Evolutionary conservation across 1,139 yeast genomes (phyloP).

Genomic region (Casaregolazyma lundiana): DNA sequence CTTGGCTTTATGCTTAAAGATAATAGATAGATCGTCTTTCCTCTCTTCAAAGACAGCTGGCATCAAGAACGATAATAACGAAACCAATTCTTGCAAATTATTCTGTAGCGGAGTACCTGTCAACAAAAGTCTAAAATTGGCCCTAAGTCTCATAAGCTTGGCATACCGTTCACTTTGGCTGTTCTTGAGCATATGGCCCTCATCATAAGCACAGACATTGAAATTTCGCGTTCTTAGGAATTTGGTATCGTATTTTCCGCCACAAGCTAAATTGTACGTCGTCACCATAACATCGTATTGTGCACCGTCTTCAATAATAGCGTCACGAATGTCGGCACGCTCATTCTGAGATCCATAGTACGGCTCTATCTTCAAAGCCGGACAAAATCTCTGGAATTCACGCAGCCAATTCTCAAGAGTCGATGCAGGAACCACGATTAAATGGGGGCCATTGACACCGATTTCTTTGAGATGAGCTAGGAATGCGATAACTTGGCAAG

Average conservation of each 20-base stretch:
- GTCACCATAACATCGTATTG: slow-evolving; percentile 90
- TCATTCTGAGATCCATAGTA: slow-evolving; percentile 87
- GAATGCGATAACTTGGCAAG: slow-evolving; percentile 94
- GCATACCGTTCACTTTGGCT: slow-evolving; percentile 81
- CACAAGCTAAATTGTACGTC: slow-evolving; percentile 87
- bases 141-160: slow-evolving; percentile 78
- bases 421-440: slow-evolving; percentile 87
- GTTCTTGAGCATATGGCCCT: slow-evolving; percentile 94
- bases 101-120: slow-evolving; percentile 98
- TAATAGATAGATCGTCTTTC: slow-evolving; percentile 73
- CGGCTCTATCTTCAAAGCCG: slow-evolving; percentile 74
- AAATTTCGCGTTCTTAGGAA: slow-evolving; percentile 71
- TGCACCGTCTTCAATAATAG: slow-evolving; percentile 32
- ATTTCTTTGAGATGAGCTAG: slow-evolving; percentile 74
- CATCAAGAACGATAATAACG: slow-evolving; percentile 82
- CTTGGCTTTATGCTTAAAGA: slow-evolving; percentile 79
- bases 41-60: slow-evolving; percentile 79
- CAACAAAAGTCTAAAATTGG: slow-evolving; percentile 72
- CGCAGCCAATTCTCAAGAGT: slow-evolving; percentile 97
- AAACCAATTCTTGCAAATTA: slow-evolving; percentile 82
- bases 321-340: slow-evolving; percentile 74
- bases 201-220: slow-evolving; percentile 90
- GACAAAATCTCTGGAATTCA: slow-evolving; percentile 88
- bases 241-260: slow-evolving; percentile 73
- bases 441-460: slow-evolving; percentile 62